Conservation (phyloP, 225 moss, liverwort and hornwort species). For the Pleurozium schreberi region DNA sequence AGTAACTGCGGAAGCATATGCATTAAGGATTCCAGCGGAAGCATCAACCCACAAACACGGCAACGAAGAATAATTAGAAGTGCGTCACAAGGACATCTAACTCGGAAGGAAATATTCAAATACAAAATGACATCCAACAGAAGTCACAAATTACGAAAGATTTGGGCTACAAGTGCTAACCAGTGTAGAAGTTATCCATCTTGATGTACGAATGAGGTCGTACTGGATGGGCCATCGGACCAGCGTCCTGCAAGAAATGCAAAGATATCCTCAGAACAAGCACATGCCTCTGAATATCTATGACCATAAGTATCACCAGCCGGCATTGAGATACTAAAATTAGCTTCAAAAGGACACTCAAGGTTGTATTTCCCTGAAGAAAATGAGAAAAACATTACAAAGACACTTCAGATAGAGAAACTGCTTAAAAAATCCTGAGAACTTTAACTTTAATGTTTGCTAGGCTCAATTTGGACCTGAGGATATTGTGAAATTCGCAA, state of each 20-base stretch:
- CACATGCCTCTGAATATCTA: background rate
- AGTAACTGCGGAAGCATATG: conserved; percentile 17
- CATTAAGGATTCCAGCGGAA: background rate
- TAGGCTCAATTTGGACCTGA: conserved; percentile 21
- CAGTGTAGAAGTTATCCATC: conserved; percentile 99
- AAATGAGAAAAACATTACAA: background rate
- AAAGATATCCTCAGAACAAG: background rate
- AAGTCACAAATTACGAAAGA: background rate
- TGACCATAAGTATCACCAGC: background rate
- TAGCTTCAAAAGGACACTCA: background rate
- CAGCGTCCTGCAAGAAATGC: conserved; percentile 60
- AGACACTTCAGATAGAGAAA: background rate
- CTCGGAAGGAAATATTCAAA: background rate
- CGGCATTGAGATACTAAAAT: background rate
- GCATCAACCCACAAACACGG: conserved; percentile 3
- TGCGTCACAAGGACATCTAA: background rate
- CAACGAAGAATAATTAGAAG: conserved; percentile 10
- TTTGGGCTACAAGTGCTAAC: conserved; percentile 11
- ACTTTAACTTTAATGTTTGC: background rate
- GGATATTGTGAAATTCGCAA: conserved; percentile 82
- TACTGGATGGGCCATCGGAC: conserved; percentile 98
- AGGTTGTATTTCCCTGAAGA: background rate
- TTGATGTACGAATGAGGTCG: conserved; percentile 96
- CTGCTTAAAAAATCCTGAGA: background rate
- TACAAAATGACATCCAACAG: background rate